Base-by-base conservation (phyloP, 495 filamentous ascomycete genomes). In the Talaromyces stipitatus region DNA sequence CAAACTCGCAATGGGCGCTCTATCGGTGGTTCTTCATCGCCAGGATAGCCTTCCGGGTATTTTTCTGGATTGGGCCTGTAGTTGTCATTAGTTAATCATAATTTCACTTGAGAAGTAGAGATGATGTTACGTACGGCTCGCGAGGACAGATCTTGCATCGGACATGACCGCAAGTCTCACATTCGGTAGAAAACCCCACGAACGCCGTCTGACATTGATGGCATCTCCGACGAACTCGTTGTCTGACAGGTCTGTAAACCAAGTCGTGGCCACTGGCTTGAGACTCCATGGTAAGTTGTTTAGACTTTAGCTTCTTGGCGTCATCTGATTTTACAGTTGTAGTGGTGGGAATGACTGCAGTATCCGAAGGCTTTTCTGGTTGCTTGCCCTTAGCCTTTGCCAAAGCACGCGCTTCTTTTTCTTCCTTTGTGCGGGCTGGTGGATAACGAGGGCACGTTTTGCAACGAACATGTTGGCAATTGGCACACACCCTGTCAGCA, bases 111-210 rank as follows among this genome's bases (percentile, higher is more conserved):
- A 10, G 4, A 24, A 55, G 2, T n/a, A 1, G 20, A 36, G 16
- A 27, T n/a, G 26, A 16, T 14, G 41, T 46, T 53, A 84, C 87
- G 69, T 83, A 91, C 86, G 90, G 89, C 57, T 90, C 85, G 38
- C 91, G 75, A 11, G 89, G 90, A 70, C 91, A 96, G 56, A 80
- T 82, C 61, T 82, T 87, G 81, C 92, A 96, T 33, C 89, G 86
- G 24, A 78, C 64, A 71, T 97, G 92, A 41, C 76, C 75, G 67
- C 91, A 95, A 56, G 76, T 80, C 12, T 71, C 69, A 66, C 91
- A 96, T 52, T 85, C 77, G 64, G 83, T 87, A 29, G 74, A 70
- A 30, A 77, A 69, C 8, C 72, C 66, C 11, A 61, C 70, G 67
- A 94, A 96, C 11, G 81, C 62, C 11, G 76, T 82, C 45, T 81